phyloP scores from a whole-genome alignment of 352 stramenopile genomes.

The Globisporangium spinosum region DNA sequence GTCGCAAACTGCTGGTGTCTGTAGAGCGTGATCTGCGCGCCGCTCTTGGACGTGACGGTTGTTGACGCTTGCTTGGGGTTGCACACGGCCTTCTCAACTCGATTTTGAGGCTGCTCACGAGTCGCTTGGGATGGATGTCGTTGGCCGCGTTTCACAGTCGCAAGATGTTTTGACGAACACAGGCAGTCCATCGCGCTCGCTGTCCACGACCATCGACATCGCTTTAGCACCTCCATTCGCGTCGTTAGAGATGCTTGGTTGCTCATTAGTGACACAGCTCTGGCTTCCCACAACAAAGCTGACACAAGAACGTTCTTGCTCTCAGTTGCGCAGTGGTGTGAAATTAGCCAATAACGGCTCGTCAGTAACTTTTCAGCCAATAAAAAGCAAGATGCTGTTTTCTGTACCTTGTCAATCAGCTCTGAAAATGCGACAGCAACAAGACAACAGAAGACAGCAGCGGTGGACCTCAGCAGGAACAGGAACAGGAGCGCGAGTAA shows the following conservation, averaged over 20 bases:
- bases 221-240: no score
- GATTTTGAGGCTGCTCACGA: not conserved
- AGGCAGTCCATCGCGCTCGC: not conserved
- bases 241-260: not conserved
- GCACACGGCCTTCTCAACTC: conserved; percentile 1
- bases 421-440: not conserved
- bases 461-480: not conserved
- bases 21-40: conserved; percentile 34
- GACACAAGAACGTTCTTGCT: no score
- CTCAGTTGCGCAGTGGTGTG: no score
- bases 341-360: no score
- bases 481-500: not conserved
- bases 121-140: not conserved
- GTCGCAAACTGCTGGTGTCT: conserved; percentile 35
- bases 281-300: not conserved
- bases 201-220: not conserved
- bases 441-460: not conserved
- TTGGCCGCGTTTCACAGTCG: not conserved
- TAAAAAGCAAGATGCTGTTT: no score
- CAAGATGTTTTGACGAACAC: not conserved
- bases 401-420: not conserved
- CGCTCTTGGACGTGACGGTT: conserved; percentile 12
- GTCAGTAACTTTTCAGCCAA: no score
- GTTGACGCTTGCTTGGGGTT: conserved; percentile 12
- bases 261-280: not conserved